Evolutionary conservation across 768 basidiomycete genomes (phyloP).

Genomic region (Pholiota molesta): DNA sequence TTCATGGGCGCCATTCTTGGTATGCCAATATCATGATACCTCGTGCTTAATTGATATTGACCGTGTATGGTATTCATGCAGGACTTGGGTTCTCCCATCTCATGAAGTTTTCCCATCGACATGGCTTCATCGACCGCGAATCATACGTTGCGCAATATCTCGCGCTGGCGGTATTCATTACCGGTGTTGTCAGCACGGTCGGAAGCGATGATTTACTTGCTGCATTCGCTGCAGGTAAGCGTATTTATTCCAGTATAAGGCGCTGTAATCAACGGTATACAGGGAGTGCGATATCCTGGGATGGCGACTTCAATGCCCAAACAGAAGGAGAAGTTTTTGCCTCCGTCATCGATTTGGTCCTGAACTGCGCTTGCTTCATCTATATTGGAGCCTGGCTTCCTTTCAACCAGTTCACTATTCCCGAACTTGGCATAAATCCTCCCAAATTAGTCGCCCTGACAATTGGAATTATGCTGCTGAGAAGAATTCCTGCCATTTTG

Average conservation of each 20-base stretch:
- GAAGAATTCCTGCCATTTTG: slow-evolving; percentile 82
- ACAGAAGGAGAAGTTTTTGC: slow-evolving; percentile 88
- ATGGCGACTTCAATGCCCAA: slow-evolving; percentile 79
- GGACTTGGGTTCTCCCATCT: slow-evolving; percentile 70
- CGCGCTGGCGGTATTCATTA: slow-evolving; percentile 70
- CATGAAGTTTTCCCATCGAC: slow-evolving; percentile 53
- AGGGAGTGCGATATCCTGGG: slow-evolving; percentile 93
- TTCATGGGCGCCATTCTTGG: slow-evolving; percentile 63
- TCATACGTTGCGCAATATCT: slow-evolving; percentile 89
- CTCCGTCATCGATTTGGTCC: slow-evolving; percentile 86
- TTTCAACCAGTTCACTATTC: slow-evolving; percentile 57
- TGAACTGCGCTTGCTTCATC: slow-evolving; percentile 81
- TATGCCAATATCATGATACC: slow-evolving; percentile 22
- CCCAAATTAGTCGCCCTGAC: slow-evolving; percentile 74
- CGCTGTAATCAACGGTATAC: not conserved
- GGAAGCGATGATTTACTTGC: slow-evolving; percentile 91
- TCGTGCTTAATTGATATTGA: too few relatives aligned
- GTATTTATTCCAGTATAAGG: not conserved
- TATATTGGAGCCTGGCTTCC: slow-evolving; percentile 91
- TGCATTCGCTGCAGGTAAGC: slow-evolving; percentile 77
- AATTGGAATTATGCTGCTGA: slow-evolving; percentile 67
- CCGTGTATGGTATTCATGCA: slow-evolving; percentile 16
- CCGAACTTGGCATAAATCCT: slow-evolving; percentile 62
- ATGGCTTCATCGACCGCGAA: slow-evolving; percentile 46
- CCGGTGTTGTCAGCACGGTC: slow-evolving; percentile 76